Percentiles rank a stretch among this genome's conserved stretches.
Conservation (phyloP, 768 basidiomycete genomes). For the Boletus bicolor region DNA sequence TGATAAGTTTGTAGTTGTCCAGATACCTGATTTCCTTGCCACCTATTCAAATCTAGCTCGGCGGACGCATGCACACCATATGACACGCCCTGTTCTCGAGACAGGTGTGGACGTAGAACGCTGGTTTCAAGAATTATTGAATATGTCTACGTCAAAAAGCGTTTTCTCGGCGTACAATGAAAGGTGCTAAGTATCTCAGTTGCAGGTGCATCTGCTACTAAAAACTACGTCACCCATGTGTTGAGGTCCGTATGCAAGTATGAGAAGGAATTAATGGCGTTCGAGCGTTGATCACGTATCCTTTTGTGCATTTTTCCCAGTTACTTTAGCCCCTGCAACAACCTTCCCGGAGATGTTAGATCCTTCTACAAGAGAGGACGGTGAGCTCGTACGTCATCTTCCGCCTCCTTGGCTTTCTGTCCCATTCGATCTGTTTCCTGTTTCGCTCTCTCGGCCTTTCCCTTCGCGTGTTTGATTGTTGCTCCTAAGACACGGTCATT, state of each 20-base stretch:
- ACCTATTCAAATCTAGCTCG: background rate
- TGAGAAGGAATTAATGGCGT: background rate
- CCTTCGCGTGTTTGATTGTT: slow-evolving; percentile 2
- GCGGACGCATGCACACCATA: background rate
- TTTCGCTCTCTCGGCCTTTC: slow-evolving; percentile 1
- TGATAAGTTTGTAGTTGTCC: background rate
- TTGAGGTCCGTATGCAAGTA: background rate
- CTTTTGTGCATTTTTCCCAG: slow-evolving; percentile 17
- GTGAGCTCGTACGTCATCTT: background rate
- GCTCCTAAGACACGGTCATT: background rate
- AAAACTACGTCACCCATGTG: background rate
- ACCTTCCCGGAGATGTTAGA: slow-evolving; percentile 9
- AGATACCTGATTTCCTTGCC: background rate
- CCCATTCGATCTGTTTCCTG: background rate
- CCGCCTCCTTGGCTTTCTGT: slow-evolving; percentile 14
- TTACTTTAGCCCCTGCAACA: slow-evolving; percentile 13
- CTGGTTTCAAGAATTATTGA: background rate
- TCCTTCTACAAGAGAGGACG: background rate
- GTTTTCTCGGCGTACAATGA: background rate
- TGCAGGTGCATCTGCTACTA: background rate
- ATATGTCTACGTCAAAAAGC: background rate
- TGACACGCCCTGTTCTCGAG: background rate
- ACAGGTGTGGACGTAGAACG: no score
- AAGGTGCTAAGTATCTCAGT: background rate
- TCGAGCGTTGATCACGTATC: background rate